Percentiles rank a stretch among this genome's conserved stretches.
Evolutionary conservation across 169 alveolate species (phyloP).

Genomic region (Eimeria maxima): DNA sequence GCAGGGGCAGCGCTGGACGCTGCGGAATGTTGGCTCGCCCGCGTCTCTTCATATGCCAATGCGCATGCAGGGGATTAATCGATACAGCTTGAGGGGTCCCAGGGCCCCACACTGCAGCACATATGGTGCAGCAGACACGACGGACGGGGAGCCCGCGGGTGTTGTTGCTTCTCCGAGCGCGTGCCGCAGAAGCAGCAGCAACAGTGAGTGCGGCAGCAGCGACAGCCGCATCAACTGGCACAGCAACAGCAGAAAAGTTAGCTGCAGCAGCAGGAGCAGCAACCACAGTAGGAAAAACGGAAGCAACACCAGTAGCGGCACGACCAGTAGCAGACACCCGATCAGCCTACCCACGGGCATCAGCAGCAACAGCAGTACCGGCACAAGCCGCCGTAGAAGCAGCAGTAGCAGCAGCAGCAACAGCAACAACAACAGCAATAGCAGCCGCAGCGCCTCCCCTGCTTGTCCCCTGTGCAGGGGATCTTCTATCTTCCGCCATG

Average conservation of each 20-base stretch:
- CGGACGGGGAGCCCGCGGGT: neutral
- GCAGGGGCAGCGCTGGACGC: slow-evolving; percentile 4
- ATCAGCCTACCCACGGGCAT: neutral
- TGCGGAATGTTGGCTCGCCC: neutral
- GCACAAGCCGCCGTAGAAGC: slow-evolving; percentile 9
- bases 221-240: slow-evolving; percentile 13
- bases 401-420: slow-evolving; percentile 54
- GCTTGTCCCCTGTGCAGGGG: slow-evolving; percentile 46
- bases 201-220: neutral
- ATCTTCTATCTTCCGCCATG: slow-evolving; percentile 29
- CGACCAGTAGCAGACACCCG: neutral
- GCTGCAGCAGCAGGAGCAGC: slow-evolving; percentile 14
- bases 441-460: slow-evolving; percentile 33
- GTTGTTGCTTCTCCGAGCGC: neutral
- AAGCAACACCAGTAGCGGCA: neutral
- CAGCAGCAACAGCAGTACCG: slow-evolving; percentile 58
- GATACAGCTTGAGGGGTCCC: neutral
- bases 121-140: neutral
- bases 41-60: neutral
- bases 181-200: neutral
- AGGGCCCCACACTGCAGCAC: slow-evolving; percentile 15
- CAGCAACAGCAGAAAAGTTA: neutral
- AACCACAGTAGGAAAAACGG: neutral
- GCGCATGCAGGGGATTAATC: neutral
- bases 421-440: slow-evolving; percentile 70